Percentiles rank a stretch among this genome's conserved stretches.
Evolutionary conservation across 176 grass and related monocot species (phyloP).

Genomic region (Paspalum notatum): DNA sequence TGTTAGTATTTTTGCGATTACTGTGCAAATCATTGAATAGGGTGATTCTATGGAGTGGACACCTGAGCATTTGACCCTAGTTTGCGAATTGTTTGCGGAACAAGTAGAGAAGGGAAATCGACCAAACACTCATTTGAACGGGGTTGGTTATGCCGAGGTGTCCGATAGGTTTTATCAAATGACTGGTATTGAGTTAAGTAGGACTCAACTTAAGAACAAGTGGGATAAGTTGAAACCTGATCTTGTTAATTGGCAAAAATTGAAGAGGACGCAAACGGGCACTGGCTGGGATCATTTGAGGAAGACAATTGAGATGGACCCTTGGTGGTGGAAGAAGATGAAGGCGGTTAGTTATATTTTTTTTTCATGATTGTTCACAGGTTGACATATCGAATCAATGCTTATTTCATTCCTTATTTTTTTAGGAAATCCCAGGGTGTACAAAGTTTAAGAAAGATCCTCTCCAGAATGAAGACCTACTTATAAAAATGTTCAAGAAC

Average conservation of each 20-base stretch:
- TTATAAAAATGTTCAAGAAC: too few relatives aligned
- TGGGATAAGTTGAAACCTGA: background rate
- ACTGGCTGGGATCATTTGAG: background rate
- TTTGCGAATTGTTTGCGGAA: too few relatives aligned
- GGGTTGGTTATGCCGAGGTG: background rate
- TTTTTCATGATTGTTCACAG: too few relatives aligned
- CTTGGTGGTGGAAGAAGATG: background rate
- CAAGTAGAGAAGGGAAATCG: background rate
- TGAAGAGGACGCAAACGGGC: background rate
- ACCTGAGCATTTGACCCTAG: background rate
- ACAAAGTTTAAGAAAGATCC: too few relatives aligned
- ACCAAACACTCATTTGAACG: background rate
- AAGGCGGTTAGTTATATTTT: too few relatives aligned
- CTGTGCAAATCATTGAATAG: background rate
- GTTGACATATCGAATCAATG: too few relatives aligned
- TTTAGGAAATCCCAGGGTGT: too few relatives aligned
- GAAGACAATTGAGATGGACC: background rate
- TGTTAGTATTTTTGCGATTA: too few relatives aligned
- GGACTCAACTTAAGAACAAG: background rate
- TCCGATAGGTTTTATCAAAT: background rate
- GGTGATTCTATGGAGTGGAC: background rate
- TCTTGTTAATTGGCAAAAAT: background rate
- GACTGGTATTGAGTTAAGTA: background rate
- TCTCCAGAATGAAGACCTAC: too few relatives aligned
- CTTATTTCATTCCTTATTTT: too few relatives aligned